phyloP scores from a whole-genome alignment of 352 stramenopile genomes.

The Bremia lactucae region DNA sequence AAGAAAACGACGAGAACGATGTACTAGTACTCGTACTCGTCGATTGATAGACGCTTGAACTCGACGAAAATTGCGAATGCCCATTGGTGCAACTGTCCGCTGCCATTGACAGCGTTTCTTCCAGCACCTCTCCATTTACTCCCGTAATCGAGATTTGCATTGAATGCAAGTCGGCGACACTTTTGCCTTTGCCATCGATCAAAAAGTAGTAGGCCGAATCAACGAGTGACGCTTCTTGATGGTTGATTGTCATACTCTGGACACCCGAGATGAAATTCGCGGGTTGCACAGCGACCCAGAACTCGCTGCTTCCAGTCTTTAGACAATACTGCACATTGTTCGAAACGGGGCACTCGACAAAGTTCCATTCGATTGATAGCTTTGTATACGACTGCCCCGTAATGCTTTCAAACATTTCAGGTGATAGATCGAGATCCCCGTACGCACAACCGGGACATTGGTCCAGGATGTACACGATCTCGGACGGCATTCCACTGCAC shows the following conservation, averaged over 20 bases:
- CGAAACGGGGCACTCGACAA: constrained; percentile 35
- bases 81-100: constrained; percentile 33
- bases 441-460: constrained; percentile 59
- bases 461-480: constrained; percentile 56
- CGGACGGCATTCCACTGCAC: constrained; percentile 27
- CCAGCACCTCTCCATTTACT: constrained; percentile 40
- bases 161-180: constrained; percentile 26
- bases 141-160: constrained; percentile 34
- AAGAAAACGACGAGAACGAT: too few relatives aligned
- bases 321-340: constrained; percentile 46
- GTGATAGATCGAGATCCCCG: constrained; percentile 50
- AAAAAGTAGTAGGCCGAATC: constrained; percentile 60
- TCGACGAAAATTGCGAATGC: constrained; percentile 32
- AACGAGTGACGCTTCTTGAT: constrained; percentile 49
- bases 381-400: constrained; percentile 38
- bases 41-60: constrained; percentile 5
- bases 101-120: constrained; percentile 46
- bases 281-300: constrained; percentile 37
- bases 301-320: constrained; percentile 39
- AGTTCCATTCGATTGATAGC: constrained; percentile 39
- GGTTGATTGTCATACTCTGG: constrained; percentile 35
- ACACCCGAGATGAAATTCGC: constrained; percentile 29
- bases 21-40: too few relatives aligned
- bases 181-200: constrained; percentile 29
- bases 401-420: constrained; percentile 29